Base-by-base conservation (phyloP, 441 rosid genomes). In the Pelargonium cotyledonis region DNA sequence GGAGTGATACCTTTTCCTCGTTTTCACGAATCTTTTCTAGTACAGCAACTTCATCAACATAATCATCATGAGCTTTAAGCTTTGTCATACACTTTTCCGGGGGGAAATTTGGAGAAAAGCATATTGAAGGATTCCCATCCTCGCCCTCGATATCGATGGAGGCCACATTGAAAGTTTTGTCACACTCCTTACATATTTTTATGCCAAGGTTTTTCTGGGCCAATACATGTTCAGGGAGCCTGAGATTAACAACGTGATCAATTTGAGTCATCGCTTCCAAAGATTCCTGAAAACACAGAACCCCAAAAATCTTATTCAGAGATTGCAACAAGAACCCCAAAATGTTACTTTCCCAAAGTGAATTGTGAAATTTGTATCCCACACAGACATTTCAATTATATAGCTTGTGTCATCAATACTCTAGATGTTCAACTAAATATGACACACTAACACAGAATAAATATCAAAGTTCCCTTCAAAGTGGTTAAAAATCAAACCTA, bases 101-200 rank as follows among this genome's bases (percentile, higher is more conserved):
- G 46, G 89, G 93, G 64, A 84, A 82, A 77, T 83, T 89, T 11
- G 90, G 90, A 72, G 80, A 85, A 89, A 86, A 86, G 71, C 78
- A 78, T 19, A 86, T 84, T 40, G 69, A 81, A 29, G 88, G 90
- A 12, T 46, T 78, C 46, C 90, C 90, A 64, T 84, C 76, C 79
- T 81, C 88, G 64, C 81, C 85, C 72, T 80, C 77, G 43, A 78
- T 73, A 74, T 83, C 73, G 29, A 88, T 84, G 69, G 76, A 72
- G 49, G 92, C 87, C 11, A 88, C 68, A 55, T 88, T 88, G 69
- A 79, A 88, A 73, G 81, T 83, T 35, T 80, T 81, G 5, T 85
- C 82, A 57, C 92, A 88, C 68, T 85, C 86, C 69, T 84, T 71
- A 71, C 90, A 88, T 10, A 80, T 80, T 79, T 89, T 88, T 78